Conservation (phyloP, 257 asterid genomes). For the Paulownia fortunei region DNA sequence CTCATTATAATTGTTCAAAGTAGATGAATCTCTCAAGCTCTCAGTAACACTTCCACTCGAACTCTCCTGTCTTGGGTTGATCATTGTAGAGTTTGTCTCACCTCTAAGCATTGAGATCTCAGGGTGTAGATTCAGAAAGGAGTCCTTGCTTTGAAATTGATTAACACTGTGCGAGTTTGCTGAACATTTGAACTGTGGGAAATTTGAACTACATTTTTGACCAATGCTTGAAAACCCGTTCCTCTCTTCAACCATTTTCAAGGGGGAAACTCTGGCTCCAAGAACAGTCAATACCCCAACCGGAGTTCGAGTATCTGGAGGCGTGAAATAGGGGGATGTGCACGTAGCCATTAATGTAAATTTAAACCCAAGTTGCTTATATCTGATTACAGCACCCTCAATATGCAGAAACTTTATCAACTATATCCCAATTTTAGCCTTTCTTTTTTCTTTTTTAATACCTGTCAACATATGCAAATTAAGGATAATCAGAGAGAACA, state of each 20-base stretch:
- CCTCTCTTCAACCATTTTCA: conserved; percentile 64
- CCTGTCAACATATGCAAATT: conserved; percentile 24
- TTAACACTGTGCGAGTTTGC: conserved; percentile 66
- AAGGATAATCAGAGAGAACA: neutral
- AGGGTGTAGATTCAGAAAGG: conserved; percentile 84
- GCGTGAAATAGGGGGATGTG: conserved; percentile 58
- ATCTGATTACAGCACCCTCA: conserved; percentile 21
- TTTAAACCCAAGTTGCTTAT: conserved; percentile 20
- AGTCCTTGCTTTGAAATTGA: conserved; percentile 72
- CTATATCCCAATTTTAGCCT: conserved; percentile 19
- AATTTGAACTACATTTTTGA: conserved; percentile 42
- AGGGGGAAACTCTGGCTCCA: conserved; percentile 59
- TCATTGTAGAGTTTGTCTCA: conserved; percentile 52
- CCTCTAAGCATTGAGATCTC: conserved; percentile 93
- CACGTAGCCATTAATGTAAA: conserved; percentile 65
- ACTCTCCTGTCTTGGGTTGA: conserved; percentile 59
- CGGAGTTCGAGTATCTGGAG: conserved; percentile 59
- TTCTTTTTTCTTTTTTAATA: neutral
- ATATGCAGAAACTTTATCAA: conserved; percentile 30
- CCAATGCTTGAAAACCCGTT: conserved; percentile 39
- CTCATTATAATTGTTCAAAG: conserved; percentile 60
- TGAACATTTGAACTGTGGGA: conserved; percentile 62
- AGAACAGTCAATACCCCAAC: conserved; percentile 55
- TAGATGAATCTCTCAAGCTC: conserved; percentile 56
- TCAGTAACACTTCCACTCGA: conserved; percentile 62